Base-by-base conservation (phyloP, 1,284 basidiomycete genomes). In the Porodaedalea pini region DNA sequence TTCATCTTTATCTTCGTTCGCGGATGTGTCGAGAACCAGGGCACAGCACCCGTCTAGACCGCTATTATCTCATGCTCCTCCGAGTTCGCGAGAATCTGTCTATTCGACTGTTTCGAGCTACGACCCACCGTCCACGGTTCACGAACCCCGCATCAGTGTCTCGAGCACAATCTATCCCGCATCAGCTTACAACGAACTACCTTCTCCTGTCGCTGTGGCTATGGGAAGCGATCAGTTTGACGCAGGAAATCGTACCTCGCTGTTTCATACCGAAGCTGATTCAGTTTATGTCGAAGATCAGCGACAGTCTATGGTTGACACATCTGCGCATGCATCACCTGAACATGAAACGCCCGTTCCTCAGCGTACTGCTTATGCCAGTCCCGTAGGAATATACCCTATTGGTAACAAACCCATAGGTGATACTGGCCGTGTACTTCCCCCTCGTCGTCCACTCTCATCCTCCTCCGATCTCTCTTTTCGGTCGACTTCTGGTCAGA, bases 111-210 rank as follows among this genome's bases (percentile, higher is more conserved):
- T 67, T 29, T 70, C 70, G 45, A 72, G 72, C 43, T 64, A 68
- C 61, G 69, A 68, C 11, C 70, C 74, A 15, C 65, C 75, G 3
- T 73, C 72, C n/a, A 69, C 71, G 17, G 51, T 66, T n/a, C 67
- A 64, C 58, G 69, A 77, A 55, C 66, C 67, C 39, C 71, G 75
- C 54, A 75, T 78, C 61, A 74, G 73, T 63, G 75, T 79, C 56
- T 76, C 76, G 11, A 75, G 72, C 61, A 75, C 77, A 15, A 70
- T 78, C 59, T 79, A 78, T 60, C 70, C 71, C 29, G 56, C 67
- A 31, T 68, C 70, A 48, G 68, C 69, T 25, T 63, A 65, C 43
- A 43, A 60, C 29, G 41, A 51, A 36, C 40, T 47, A 13, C 56
- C 56, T 57, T 57, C 56, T 17, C 56, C 50, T 13, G 34, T 51